Evolutionary conservation across 225 moss, liverwort and hornwort genomes (phyloP).

Genomic region (Polytrichum formosum): DNA sequence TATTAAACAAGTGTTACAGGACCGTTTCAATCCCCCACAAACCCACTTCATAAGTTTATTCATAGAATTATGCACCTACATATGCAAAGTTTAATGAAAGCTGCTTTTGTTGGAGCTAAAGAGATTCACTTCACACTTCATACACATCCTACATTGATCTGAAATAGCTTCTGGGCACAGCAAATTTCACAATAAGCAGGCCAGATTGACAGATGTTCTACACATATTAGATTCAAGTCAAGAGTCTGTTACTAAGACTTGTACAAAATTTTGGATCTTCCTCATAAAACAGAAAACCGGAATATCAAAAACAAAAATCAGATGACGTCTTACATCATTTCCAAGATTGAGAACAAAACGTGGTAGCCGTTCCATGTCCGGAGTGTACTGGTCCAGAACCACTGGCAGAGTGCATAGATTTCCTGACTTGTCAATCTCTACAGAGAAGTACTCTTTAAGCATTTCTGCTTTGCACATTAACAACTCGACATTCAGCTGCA

Average conservation of each 20-base stretch:
- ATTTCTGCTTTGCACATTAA: constrained; percentile 84
- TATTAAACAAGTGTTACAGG: too few species aligned
- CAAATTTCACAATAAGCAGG: background rate
- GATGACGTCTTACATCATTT: constrained; percentile 68
- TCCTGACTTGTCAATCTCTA: constrained; percentile 75
- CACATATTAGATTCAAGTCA: background rate
- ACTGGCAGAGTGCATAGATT: constrained; percentile 80
- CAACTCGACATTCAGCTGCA: constrained; percentile 84
- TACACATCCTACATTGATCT: background rate
- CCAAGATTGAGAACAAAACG: constrained; percentile 78
- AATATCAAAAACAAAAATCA: background rate
- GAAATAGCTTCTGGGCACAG: background rate
- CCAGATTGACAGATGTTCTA: too few species aligned
- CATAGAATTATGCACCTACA: too few species aligned
- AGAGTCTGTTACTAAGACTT: background rate
- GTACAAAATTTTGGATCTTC: background rate
- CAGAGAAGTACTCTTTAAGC: constrained; percentile 85
- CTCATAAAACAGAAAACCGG: too few species aligned
- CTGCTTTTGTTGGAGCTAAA: background rate
- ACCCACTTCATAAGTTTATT: too few species aligned
- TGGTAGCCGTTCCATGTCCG: constrained; percentile 93
- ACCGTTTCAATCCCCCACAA: too few species aligned
- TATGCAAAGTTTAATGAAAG: background rate
- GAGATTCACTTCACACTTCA: background rate
- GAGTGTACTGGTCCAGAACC: constrained; percentile 86